Percentiles rank a stretch among this genome's conserved stretches.
These are phyloP conservation scores for Puccinia coronata DNA, from an alignment of 1,284 basidiomycete species.

Conservation along the genomic window DNA sequence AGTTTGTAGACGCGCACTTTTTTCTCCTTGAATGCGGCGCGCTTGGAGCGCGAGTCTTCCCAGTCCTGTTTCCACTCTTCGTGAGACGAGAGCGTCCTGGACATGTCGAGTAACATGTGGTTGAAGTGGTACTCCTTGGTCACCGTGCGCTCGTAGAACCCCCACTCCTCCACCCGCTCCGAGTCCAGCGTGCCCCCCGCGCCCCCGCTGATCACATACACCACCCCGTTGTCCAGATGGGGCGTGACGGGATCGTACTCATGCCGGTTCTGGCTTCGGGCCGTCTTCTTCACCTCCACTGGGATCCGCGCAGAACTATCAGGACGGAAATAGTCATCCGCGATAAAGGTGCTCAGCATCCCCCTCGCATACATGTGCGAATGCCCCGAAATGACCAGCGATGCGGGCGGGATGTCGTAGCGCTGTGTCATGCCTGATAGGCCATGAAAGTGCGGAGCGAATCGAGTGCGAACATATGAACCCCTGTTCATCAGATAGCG, in stretches of 20 bases:
- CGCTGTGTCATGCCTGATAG: slow-evolving; percentile 11
- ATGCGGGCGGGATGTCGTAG: slow-evolving; percentile 29
- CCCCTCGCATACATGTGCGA: slow-evolving; percentile 54
- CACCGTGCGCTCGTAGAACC: slow-evolving; percentile 50
- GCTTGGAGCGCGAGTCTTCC: slow-evolving; percentile 16
- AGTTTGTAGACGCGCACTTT: slow-evolving; percentile 32
- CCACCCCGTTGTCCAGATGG: slow-evolving; percentile 50
- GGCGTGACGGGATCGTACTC: neutral
- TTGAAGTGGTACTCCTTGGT: slow-evolving; percentile 51
- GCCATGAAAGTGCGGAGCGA: slow-evolving; percentile 51
- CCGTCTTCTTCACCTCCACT: slow-evolving; percentile 30
- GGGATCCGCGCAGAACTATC: slow-evolving; percentile 14
- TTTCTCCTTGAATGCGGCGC: slow-evolving; percentile 1
- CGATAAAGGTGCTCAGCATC: slow-evolving; percentile 51
- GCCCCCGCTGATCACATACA: slow-evolving; percentile 52
- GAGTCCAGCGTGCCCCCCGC: slow-evolving; percentile 53
- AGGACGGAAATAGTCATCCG: slow-evolving; percentile 39
- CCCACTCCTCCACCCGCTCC: slow-evolving; percentile 54
- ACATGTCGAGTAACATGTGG: slow-evolving; percentile 48
- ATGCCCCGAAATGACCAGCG: slow-evolving; percentile 54
- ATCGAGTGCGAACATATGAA: slow-evolving; percentile 52
- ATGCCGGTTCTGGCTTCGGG: slow-evolving; percentile 49
- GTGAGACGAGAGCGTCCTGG: neutral
- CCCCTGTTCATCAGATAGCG: slow-evolving; percentile 51
- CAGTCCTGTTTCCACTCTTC: slow-evolving; percentile 29